Percentiles rank a stretch among this genome's conserved stretches.
Evolutionary conservation across 371 early-diverging fungal species (phyloP).

Genomic region (Saksenaea oblongispora): DNA sequence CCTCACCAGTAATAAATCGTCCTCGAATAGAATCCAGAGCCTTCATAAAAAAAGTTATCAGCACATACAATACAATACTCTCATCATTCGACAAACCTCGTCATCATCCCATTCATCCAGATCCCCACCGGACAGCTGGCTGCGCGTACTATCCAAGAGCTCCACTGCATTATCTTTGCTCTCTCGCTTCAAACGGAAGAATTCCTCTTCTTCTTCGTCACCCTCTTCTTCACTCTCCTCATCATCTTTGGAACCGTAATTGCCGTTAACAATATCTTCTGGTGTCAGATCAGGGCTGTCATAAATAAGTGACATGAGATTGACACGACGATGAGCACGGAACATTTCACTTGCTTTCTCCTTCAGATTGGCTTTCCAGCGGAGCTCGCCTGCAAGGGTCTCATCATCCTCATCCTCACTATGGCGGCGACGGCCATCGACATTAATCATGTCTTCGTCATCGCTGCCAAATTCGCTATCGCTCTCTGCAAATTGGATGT

Average conservation of each 20-base stretch:
- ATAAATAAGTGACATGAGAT: constrained; percentile 89
- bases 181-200: constrained; percentile 66
- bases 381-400: constrained; percentile 57
- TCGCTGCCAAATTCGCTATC: constrained; percentile 67
- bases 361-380: constrained; percentile 76
- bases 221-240: constrained; percentile 39
- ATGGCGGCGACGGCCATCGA: constrained; percentile 39
- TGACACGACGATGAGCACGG: constrained; percentile 62
- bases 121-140: constrained; percentile 52
- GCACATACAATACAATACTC: neutral
- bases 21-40: constrained; percentile 70
- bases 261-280: constrained; percentile 55
- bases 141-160: constrained; percentile 70
- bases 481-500: constrained; percentile 70
- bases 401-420: constrained; percentile 49
- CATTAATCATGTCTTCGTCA: constrained; percentile 48
- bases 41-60: constrained; percentile 10
- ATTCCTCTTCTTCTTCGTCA: constrained; percentile 58
- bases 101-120: constrained; percentile 76
- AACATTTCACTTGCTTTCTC: constrained; percentile 70
- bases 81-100: constrained; percentile 38
- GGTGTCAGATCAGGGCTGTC: constrained; percentile 54
- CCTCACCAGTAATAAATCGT: constrained; percentile 83
- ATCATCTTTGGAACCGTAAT: constrained; percentile 34
- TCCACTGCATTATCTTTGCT: constrained; percentile 27